Conservation (phyloP, 1,284 basidiomycete genomes). For the Marasmius tenuissimus region DNA sequence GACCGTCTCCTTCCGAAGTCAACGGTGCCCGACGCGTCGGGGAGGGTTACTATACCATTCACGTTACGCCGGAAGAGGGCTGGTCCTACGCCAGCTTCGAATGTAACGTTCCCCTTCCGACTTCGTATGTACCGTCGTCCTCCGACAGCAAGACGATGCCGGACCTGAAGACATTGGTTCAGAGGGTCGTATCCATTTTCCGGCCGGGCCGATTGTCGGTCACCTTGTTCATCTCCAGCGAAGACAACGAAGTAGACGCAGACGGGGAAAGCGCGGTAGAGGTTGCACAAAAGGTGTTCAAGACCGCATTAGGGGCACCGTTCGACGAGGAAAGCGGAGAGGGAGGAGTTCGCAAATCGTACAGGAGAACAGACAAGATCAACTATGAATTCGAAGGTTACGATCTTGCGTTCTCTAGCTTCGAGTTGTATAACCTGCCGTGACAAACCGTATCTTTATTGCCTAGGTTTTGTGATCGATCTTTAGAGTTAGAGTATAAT, state of each 20-base stretch:
- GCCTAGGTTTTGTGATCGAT: neutral
- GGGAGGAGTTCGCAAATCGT: constrained; percentile 24
- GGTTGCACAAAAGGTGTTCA: constrained; percentile 70
- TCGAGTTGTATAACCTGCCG: constrained; percentile 49
- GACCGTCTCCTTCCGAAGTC: constrained; percentile 10
- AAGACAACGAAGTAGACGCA: constrained; percentile 48
- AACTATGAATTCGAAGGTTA: constrained; percentile 98
- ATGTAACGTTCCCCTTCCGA: constrained; percentile 88
- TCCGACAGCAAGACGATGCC: constrained; percentile 49
- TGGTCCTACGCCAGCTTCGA: constrained; percentile 99
- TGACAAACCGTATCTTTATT: neutral
- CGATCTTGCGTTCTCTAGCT: constrained; percentile 91
- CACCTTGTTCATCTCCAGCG: constrained; percentile 88
- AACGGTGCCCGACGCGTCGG: constrained; percentile 28
- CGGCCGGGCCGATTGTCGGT: constrained; percentile 86
- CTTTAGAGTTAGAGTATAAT: neutral
- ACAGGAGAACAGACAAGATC: constrained; percentile 91
- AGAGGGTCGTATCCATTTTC: constrained; percentile 91
- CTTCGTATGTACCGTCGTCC: constrained; percentile 28
- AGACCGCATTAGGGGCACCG: constrained; percentile 46
- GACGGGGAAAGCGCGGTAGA: constrained; percentile 59
- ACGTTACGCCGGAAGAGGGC: constrained; percentile 96
- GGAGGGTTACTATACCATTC: constrained; percentile 97
- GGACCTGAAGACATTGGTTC: constrained; percentile 79
- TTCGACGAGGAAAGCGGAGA: constrained; percentile 13